These are phyloP conservation scores for Wickerhamomyces sydowiorum DNA, from an alignment of 805 yeast genomes.

Conservation along the genomic window DNA sequence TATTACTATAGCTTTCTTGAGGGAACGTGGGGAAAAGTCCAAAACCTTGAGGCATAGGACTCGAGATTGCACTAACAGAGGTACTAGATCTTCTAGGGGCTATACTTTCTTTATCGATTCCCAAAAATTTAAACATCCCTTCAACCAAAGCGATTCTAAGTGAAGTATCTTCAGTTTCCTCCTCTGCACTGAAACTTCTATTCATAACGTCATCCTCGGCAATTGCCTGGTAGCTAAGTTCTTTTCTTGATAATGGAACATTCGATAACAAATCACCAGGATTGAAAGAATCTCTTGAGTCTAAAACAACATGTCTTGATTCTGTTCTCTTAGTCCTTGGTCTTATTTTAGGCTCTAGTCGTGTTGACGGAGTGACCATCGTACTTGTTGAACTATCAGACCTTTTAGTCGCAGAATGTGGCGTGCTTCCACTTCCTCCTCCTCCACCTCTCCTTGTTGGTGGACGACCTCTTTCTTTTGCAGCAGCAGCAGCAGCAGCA, in stretches of 20 bases:
- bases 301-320: constrained; percentile 47
- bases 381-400: constrained; percentile 5
- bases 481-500: too few relatives aligned
- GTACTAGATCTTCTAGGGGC: constrained; percentile 17
- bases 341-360: constrained; percentile 10
- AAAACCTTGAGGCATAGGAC: constrained; percentile 13
- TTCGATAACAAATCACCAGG: constrained; percentile 86
- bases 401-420: background rate
- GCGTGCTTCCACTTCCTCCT: constrained; percentile 9
- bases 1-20: constrained; percentile 4
- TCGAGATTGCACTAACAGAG: constrained; percentile 10
- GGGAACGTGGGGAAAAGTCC: constrained; percentile 9
- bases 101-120: constrained; percentile 43
- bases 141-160: constrained; percentile 63
- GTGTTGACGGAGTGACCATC: constrained; percentile 7
- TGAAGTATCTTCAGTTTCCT: constrained; percentile 67
- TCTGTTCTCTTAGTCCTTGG: constrained; percentile 11
- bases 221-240: constrained; percentile 5
- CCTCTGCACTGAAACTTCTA: constrained; percentile 48
- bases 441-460: constrained; percentile 3
- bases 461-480: background rate
- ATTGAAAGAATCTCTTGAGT: constrained; percentile 52
- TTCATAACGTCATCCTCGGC: constrained; percentile 23
- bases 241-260: constrained; percentile 57
- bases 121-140: constrained; percentile 62